Evolutionary conservation across 2,329 filamentous ascomycete species (phyloP), one percentile per base, ranked within the genome.

Genomic region (Hawksworthiomyces lignivorus): DNA sequence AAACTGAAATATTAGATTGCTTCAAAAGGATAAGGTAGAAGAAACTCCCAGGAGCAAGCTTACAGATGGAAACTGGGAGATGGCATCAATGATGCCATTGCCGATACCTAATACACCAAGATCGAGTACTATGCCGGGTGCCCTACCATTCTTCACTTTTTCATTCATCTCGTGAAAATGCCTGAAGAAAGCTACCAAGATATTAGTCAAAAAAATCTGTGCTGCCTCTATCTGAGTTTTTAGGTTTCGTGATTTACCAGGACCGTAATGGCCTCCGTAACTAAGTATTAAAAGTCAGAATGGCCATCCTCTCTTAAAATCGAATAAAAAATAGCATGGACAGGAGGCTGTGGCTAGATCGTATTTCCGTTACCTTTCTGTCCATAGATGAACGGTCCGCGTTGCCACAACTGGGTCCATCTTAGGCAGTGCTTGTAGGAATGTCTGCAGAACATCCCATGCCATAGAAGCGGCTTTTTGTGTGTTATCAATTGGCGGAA

Each of bases 151-250:
- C 10, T 56, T 53, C 37, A 80, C 76, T 17, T 56, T 58, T 12
- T 67, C 62, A 48, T 81, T 81, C 52, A 79, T 72, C 14, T 68
- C 56, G 45, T 77, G 59, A 51, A 80, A 74, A 52, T 74, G 74
- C 10, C 64, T 59, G 18, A 68, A 66, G 48, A 78, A 77, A 15
- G 68, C 70, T 2, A 75, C 74, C 21, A 1, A 71, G 72, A 10
- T n/a, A 18, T 28, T 12, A 21, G 10, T 10, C 20, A n/a, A n/a
- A n/a, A n/a, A n/a, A n/a, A n/a, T n/a, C n/a, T n/a, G n/a, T n/a
- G n/a, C n/a, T n/a, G n/a, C n/a, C n/a, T n/a, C n/a, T n/a, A n/a
- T n/a, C n/a, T n/a, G n/a, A n/a, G n/a, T n/a, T n/a, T n/a, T n/a
- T n/a, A n/a, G n/a, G n/a, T n/a, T n/a, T n/a, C n/a, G n/a, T n/a